Conservation (phyloP, 805 yeast species). For the Osmozyma mogii region DNA sequence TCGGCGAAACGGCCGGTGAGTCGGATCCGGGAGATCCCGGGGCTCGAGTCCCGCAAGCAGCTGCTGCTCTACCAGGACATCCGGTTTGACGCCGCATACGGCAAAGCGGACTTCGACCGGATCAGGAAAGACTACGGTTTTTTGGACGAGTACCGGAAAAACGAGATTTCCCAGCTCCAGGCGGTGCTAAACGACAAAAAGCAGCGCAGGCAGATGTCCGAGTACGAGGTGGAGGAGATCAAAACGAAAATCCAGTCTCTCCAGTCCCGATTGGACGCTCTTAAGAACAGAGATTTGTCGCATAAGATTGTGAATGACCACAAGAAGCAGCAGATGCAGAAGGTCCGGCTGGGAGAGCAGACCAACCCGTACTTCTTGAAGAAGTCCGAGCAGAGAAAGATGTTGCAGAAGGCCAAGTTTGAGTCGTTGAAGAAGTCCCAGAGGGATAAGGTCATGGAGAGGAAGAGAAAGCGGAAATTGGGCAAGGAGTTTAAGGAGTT, state of each 20-base stretch:
- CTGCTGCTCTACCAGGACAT: constrained; percentile 62
- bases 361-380: constrained; percentile 52
- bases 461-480: constrained; percentile 77
- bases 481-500: constrained; percentile 67
- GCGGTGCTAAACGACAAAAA: constrained; percentile 47
- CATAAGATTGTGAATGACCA: constrained; percentile 54
- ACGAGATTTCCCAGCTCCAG: constrained; percentile 60
- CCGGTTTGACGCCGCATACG: constrained; percentile 84
- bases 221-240: constrained; percentile 43
- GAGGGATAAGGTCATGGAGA: constrained; percentile 75
- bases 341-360: constrained; percentile 42
- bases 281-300: constrained; percentile 71
- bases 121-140: constrained; percentile 77
- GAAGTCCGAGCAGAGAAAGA: constrained; percentile 62
- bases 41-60: constrained; percentile 35
- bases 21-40: constrained; percentile 66
- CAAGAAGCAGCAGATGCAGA: constrained; percentile 41
- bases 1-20: constrained; percentile 70
- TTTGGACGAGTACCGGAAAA: constrained; percentile 74
- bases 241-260: constrained; percentile 54
- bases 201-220: constrained; percentile 31
- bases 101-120: constrained; percentile 63
- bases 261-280: constrained; percentile 56
- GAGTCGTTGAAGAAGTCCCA: constrained; percentile 64
- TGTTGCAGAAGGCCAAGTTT: constrained; percentile 70